phyloP scores from a whole-genome alignment of 2,329 filamentous ascomycete species.

The Nemania diffusa region DNA sequence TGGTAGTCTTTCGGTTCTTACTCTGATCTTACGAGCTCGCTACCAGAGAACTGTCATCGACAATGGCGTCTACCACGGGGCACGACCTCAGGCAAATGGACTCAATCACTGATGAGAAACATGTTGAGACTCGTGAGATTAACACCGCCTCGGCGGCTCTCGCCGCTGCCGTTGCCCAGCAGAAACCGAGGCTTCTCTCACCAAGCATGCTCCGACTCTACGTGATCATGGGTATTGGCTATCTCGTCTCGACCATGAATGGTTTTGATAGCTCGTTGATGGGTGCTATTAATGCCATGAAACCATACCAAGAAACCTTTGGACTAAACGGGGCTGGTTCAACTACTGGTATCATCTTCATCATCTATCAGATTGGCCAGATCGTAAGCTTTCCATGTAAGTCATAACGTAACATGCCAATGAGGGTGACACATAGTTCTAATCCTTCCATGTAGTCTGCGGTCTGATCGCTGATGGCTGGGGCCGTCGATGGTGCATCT shows the following conservation, averaged over 20 bases:
- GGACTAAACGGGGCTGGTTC: slow-evolving; percentile 58
- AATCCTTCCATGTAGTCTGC: slow-evolving; percentile 49
- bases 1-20: background rate
- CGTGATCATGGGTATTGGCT: slow-evolving; percentile 53
- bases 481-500: slow-evolving; percentile 66
- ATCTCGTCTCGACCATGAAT: slow-evolving; percentile 62
- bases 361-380: slow-evolving; percentile 62
- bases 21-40: background rate
- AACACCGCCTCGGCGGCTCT: slow-evolving; percentile 52
- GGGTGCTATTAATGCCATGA: slow-evolving; percentile 63
- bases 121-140: slow-evolving; percentile 47
- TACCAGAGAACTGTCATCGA: background rate
- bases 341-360: slow-evolving; percentile 58
- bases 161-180: slow-evolving; percentile 49
- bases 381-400: slow-evolving; percentile 60
- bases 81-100: slow-evolving; percentile 36
- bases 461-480: slow-evolving; percentile 62
- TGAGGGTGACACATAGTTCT: background rate
- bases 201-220: slow-evolving; percentile 52
- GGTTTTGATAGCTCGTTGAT: slow-evolving; percentile 68
- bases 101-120: slow-evolving; percentile 42
- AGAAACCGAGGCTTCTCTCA: slow-evolving; percentile 51
- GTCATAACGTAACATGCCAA: background rate
- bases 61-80: slow-evolving; percentile 34
- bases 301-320: slow-evolving; percentile 61